These are phyloP conservation scores for Plasmodium sp. DNA, from an alignment of 169 alveolate genomes.

Conservation along the genomic window DNA sequence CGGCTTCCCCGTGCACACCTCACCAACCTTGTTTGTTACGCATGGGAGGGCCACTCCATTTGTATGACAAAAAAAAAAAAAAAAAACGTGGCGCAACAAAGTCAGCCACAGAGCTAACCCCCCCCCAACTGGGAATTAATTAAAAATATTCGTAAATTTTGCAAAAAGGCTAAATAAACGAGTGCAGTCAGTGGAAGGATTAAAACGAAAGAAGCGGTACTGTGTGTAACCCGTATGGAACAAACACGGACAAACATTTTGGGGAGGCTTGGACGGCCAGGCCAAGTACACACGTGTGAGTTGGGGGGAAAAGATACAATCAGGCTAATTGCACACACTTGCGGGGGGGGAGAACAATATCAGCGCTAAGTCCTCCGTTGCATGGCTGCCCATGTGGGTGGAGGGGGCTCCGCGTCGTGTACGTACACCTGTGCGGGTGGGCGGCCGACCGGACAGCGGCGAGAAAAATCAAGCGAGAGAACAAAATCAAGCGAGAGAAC, in stretches of 20 bases:
- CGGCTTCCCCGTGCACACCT: neutral
- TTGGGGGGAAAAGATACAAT: neutral
- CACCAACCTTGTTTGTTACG: neutral
- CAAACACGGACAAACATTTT: neutral
- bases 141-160: slow-evolving; percentile 1
- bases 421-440: neutral
- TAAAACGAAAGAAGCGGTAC: neutral
- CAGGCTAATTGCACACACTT: neutral
- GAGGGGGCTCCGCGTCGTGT: neutral
- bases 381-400: neutral
- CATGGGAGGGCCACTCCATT: neutral
- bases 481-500: neutral
- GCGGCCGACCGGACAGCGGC: neutral
- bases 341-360: neutral
- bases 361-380: neutral
- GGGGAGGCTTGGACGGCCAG: neutral
- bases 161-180: neutral
- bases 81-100: neutral
- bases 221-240: neutral
- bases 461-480: neutral
- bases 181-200: neutral
- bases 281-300: neutral
- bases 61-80: neutral
- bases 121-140: neutral
- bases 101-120: neutral